Evolutionary conservation across 768 basidiomycete species (phyloP).

Genomic region (Boletus rufocinnamomeus): DNA sequence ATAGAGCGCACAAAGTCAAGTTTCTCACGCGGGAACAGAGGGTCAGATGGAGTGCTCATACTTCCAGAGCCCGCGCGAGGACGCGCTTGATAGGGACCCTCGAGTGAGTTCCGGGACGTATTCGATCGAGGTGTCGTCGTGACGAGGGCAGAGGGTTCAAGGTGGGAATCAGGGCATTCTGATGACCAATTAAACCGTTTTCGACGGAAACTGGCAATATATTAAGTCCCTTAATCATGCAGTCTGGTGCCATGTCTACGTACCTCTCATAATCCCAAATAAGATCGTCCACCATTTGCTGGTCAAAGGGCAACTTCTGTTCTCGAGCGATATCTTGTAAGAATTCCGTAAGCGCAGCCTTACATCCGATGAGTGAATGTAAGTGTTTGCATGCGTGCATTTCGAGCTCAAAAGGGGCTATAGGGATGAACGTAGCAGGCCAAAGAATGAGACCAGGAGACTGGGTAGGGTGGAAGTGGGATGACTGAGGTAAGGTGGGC

Average conservation of each 20-base stretch:
- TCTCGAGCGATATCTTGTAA: slow-evolving; percentile 38
- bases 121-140: slow-evolving; percentile 26
- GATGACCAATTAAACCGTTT: slow-evolving; percentile 70
- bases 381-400: slow-evolving; percentile 75
- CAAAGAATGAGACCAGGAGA: slow-evolving; percentile 64
- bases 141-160: slow-evolving; percentile 26
- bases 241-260: slow-evolving; percentile 1
- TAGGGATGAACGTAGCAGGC: slow-evolving; percentile 60
- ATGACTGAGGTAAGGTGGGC: slow-evolving; percentile 14
- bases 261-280: slow-evolving; percentile 42
- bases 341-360: slow-evolving; percentile 55
- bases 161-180: slow-evolving; percentile 39
- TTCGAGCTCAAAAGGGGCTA: slow-evolving; percentile 62
- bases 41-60: slow-evolving; percentile 23
- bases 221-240: slow-evolving; percentile 12
- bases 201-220: slow-evolving; percentile 57
- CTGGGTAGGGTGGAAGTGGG: slow-evolving; percentile 42
- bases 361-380: slow-evolving; percentile 63
- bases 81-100: slow-evolving; percentile 13
- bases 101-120: slow-evolving; percentile 21
- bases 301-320: slow-evolving; percentile 23
- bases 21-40: slow-evolving; percentile 38
- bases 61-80: slow-evolving; percentile 11
- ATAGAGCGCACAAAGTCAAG: slow-evolving; percentile 54
- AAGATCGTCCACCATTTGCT: slow-evolving; percentile 27